Conservation (phyloP, 108 stramenopile species). For the Seminavis robusta region DNA sequence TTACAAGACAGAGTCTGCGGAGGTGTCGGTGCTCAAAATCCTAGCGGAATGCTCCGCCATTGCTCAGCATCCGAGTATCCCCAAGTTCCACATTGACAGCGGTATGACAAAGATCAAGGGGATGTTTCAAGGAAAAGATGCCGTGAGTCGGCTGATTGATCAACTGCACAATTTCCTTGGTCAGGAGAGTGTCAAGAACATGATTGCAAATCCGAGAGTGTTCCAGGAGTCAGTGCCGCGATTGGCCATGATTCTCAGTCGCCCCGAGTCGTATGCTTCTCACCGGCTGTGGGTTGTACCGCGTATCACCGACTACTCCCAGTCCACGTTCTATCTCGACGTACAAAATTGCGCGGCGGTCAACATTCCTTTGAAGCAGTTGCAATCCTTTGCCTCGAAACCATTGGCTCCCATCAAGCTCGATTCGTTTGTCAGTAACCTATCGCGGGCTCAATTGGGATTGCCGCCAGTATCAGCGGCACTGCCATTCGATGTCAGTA, state of each 20-base stretch:
- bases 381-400: conserved; percentile 82
- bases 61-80: conserved; percentile 86
- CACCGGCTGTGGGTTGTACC: conserved; percentile 87
- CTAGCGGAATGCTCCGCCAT: conserved; percentile 87
- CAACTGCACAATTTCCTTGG: conserved; percentile 71
- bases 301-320: conserved; percentile 79
- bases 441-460: conserved; percentile 60
- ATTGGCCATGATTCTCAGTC: conserved; percentile 64
- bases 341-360: conserved; percentile 87
- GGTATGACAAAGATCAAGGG: conserved; percentile 93
- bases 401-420: conserved; percentile 88
- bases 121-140: conserved; percentile 92
- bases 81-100: conserved; percentile 93
- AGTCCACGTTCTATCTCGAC: conserved; percentile 66
- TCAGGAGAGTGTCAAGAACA: conserved; percentile 57
- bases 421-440: conserved; percentile 65
- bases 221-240: conserved; percentile 43
- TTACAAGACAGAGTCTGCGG: conserved; percentile 80
- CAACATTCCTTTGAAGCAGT: conserved; percentile 84
- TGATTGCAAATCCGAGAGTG: conserved; percentile 36
- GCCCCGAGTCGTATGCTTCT: conserved; percentile 71
- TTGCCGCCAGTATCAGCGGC: conserved; percentile 57
- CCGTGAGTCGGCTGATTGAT: conserved; percentile 77
- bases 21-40: conserved; percentile 92
- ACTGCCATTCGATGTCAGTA: conserved; percentile 78